phyloP scores from a whole-genome alignment of 345 rosid species.

The Atalantia buxifolia region DNA sequence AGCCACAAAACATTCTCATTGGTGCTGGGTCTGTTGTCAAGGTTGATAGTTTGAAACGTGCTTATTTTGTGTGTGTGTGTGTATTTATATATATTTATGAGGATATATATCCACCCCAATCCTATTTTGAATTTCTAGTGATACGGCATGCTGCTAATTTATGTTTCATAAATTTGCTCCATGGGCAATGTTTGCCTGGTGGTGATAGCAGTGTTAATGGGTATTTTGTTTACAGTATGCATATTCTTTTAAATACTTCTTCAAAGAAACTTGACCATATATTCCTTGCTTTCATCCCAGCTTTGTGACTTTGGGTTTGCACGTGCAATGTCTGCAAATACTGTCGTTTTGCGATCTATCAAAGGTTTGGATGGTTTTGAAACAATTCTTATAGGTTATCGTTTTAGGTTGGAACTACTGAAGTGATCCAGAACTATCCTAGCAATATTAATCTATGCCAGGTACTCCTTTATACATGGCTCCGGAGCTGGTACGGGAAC shows the following conservation, averaged over 20 bases:
- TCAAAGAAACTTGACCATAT: conserved; percentile 4
- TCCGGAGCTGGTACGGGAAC: conserved; percentile 93
- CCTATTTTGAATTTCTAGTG: neutral
- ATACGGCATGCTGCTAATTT: neutral
- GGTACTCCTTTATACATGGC: conserved; percentile 99
- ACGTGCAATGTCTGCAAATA: conserved; percentile 97
- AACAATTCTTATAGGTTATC: neutral
- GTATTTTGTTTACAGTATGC: neutral
- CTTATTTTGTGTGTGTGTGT: neutral
- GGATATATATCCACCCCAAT: neutral
- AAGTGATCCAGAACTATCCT: neutral
- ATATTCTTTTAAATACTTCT: neutral
- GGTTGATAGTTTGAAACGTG: conserved; percentile 38
- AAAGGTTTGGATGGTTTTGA: conserved; percentile 55
- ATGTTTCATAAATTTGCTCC: neutral
- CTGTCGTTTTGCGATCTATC: conserved; percentile 91
- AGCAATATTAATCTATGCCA: conserved; percentile 28
- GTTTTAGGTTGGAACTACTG: neutral
- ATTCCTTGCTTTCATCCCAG: conserved; percentile 36
- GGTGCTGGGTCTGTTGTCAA: conserved; percentile 92
- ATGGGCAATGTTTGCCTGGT: neutral
- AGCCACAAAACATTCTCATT: conserved; percentile 98
- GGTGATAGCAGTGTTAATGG: neutral
- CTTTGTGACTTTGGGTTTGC: conserved; percentile 99
- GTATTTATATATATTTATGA: neutral